Base-by-base conservation (phyloP, 257 asterid species). In the Gentiana straminea region DNA sequence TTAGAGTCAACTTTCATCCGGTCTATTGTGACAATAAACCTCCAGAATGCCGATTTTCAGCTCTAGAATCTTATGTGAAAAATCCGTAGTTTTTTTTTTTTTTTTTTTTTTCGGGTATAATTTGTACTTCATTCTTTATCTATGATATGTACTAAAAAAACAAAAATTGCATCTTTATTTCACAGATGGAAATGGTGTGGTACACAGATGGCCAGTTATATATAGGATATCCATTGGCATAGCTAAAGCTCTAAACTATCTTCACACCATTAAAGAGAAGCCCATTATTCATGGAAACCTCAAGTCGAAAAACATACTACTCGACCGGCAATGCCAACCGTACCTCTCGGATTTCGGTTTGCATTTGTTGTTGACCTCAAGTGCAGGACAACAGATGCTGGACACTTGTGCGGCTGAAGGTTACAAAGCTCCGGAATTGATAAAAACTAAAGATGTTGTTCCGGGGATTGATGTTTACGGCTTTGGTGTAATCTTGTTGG, bases 251-350 rank as follows among this genome's bases (percentile, higher is more conserved):
- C 33, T 90, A 46, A 76, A 77, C 64, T 73, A 79, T 73, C 98
- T 90, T 62, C 98, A 90, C 37, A 64, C 74, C 6, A 63, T 64
- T 11, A 63, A 68, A 34, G 78, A 68, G 35, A 77, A 72, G 63
- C 96, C 95, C 34, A 59, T 84, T 52, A 68, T 87, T 73, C 98
- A 86, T 58, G 98, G 96, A 33, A 90, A 86, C 71, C 81, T 90
- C 54, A 90, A 84, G 76, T 76, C 96, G 1, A 82, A 81, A 70
- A 90, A 84, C 50, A 55, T 90, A 74, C 68, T 84, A 1, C 63
- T 90, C 50, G 98, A 82, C 70, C 65, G 51, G 15, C 64, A 74
- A 68, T 69, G 55, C 62, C 78, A 73, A 35, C 89, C 98, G 0
- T 82, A 73, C 36, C 73, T 90, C 2, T 90, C 98, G 4, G 95